These are phyloP conservation scores for Ustilago crameri DNA, from an alignment of 1,284 basidiomycete genomes.

Conservation along the genomic window DNA sequence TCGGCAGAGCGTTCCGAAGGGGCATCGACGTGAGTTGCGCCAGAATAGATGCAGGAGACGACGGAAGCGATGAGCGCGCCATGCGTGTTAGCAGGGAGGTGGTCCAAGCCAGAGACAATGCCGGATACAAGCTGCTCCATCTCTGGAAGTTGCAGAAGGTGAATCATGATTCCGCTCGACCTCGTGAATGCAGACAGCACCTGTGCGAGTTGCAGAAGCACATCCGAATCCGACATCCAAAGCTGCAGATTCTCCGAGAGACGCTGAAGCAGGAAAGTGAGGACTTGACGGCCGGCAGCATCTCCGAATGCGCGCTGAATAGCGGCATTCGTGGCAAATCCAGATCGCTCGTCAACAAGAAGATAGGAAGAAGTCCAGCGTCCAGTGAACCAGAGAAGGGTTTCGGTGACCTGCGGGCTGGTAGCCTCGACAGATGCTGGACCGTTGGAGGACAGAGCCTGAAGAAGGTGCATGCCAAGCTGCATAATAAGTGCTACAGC, in stretches of 20 bases:
- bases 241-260: constrained; percentile 54
- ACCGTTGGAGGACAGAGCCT: constrained; percentile 40
- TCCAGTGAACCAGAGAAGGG: constrained; percentile 58
- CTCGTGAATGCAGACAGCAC: constrained; percentile 53
- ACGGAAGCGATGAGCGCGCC: constrained; percentile 53
- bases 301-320: constrained; percentile 46
- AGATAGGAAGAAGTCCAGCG: constrained; percentile 63
- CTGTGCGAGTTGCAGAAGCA: constrained; percentile 56
- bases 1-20: constrained; percentile 35
- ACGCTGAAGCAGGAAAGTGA: constrained; percentile 54
- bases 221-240: constrained; percentile 61
- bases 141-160: constrained; percentile 48
- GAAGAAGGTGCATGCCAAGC: constrained; percentile 50
- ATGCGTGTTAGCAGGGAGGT: constrained; percentile 58
- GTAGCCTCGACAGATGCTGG: constrained; percentile 35
- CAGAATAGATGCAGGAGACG: constrained; percentile 59
- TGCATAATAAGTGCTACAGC: constrained; percentile 47
- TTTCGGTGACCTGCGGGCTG: constrained; percentile 61
- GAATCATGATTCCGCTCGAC: constrained; percentile 54
- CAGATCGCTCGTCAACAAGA: constrained; percentile 31
- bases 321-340: constrained; percentile 34
- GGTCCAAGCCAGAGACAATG: constrained; percentile 47
- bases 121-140: constrained; percentile 52
- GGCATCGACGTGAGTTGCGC: constrained; percentile 30
- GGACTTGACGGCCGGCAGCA: constrained; percentile 48